Percentiles rank a stretch among this genome's conserved stretches.
phyloP scores from a whole-genome alignment of 1,284 basidiomycete genomes.

The Microbotryomycetes sp. region DNA sequence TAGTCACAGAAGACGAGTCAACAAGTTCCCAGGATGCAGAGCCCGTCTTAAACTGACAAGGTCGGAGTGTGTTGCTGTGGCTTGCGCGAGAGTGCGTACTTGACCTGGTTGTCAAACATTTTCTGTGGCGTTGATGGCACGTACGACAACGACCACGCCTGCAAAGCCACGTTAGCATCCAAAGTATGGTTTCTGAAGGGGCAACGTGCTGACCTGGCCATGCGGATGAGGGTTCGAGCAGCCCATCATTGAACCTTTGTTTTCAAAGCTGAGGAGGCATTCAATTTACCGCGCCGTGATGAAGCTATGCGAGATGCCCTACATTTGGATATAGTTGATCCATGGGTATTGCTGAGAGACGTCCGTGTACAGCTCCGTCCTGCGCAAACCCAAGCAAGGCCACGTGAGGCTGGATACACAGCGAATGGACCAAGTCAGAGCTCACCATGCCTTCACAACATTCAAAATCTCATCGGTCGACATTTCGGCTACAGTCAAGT shows the following conservation, averaged over 20 bases:
- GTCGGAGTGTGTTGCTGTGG: slow-evolving; percentile 3
- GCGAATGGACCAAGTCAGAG: slow-evolving; percentile 43
- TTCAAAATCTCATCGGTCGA: slow-evolving; percentile 54
- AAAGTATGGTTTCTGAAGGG: neutral
- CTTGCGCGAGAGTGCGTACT: slow-evolving; percentile 44
- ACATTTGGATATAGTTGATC: slow-evolving; percentile 76
- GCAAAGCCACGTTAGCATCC: neutral
- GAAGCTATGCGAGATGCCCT: slow-evolving; percentile 39
- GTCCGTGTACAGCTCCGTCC: slow-evolving; percentile 44
- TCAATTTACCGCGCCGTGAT: neutral
- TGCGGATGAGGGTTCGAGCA: slow-evolving; percentile 95
- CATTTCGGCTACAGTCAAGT: slow-evolving; percentile 79
- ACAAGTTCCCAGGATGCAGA: neutral
- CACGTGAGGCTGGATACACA: slow-evolving; percentile 45
- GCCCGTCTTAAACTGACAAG: slow-evolving; percentile 7
- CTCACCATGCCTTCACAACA: slow-evolving; percentile 67
- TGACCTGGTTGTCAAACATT: slow-evolving; percentile 45
- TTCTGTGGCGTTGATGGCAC: slow-evolving; percentile 49
- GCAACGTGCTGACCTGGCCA: slow-evolving; percentile 53
- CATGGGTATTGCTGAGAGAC: slow-evolving; percentile 49
- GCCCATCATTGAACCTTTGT: slow-evolving; percentile 93
- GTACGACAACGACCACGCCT: slow-evolving; percentile 50
- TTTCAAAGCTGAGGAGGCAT: slow-evolving; percentile 50
- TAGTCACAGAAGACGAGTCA: neutral
- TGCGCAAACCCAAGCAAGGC: neutral